These are phyloP conservation scores for Beta vulgaris DNA, from an alignment of 148 eudicot species.

Conservation along the genomic window DNA sequence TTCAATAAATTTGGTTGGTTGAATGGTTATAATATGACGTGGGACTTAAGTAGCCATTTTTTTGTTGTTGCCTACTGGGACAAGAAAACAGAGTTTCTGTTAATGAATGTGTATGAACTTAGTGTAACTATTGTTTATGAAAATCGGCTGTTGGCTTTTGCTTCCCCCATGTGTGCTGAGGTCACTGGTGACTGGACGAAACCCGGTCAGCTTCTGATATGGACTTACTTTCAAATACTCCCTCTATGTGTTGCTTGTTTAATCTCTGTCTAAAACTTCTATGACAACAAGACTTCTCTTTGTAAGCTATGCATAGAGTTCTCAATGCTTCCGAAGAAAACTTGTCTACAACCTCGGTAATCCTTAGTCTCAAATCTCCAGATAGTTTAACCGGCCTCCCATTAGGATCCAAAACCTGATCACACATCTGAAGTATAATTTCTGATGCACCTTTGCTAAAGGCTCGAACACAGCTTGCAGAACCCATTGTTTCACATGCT, in stretches of 20 bases:
- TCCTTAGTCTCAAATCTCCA: slow-evolving; percentile 40
- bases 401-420: slow-evolving; percentile 44
- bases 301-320: slow-evolving; percentile 70
- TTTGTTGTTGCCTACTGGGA: background rate
- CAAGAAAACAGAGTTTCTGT: background rate
- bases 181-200: background rate
- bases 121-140: no score
- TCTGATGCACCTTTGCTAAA: slow-evolving; percentile 85
- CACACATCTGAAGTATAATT: slow-evolving; percentile 59
- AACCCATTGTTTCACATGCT: slow-evolving; percentile 94
- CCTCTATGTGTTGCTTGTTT: no score
- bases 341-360: slow-evolving; percentile 46
- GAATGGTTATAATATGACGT: background rate
- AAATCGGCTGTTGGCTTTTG: no score
- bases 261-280: no score
- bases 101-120: background rate
- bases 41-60: background rate
- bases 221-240: background rate
- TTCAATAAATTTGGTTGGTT: background rate
- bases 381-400: slow-evolving; percentile 48
- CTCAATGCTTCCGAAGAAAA: slow-evolving; percentile 74
- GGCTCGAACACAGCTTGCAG: slow-evolving; percentile 62
- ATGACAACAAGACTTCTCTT: no score
- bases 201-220: background rate
- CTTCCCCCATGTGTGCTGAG: background rate